Conservation (phyloP, 345 rosid species). For the Hibiscus trionum region DNA sequence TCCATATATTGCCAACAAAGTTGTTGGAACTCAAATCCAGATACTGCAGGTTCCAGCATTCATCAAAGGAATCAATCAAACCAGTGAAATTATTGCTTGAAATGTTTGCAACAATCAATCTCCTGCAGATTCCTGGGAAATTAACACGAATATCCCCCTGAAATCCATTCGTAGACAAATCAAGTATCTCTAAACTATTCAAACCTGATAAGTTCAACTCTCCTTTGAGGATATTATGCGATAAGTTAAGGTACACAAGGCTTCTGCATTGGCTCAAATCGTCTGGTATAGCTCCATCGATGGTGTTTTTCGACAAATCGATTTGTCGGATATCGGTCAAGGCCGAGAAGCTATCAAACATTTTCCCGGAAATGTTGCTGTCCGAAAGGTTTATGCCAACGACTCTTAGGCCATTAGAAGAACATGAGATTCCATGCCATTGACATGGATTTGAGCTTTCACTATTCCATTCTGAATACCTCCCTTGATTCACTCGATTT, state of each 20-base stretch:
- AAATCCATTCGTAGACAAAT: conserved; percentile 56
- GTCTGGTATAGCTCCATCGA: conserved; percentile 42
- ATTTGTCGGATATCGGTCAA: conserved; percentile 54
- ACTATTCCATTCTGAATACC: conserved; percentile 46
- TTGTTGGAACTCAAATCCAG: conserved; percentile 66
- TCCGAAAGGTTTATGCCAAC: conserved; percentile 50
- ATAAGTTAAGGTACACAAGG: conserved; percentile 58
- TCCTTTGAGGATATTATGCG: conserved; percentile 59
- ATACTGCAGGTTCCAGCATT: conserved; percentile 42
- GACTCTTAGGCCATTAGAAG: conserved; percentile 34
- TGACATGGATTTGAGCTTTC: conserved; percentile 34
- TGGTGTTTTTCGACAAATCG: conserved; percentile 65
- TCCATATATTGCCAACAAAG: conserved; percentile 55
- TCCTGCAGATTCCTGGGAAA: conserved; percentile 47
- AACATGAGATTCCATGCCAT: conserved; percentile 52
- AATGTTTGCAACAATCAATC: conserved; percentile 52
- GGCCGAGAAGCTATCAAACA: conserved; percentile 57
- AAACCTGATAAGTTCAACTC: conserved; percentile 47
- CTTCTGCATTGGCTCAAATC: conserved; percentile 56
- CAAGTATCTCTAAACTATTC: conserved; percentile 48
- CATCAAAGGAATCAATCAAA: conserved; percentile 44
- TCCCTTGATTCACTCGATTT: conserved; percentile 48
- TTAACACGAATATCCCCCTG: conserved; percentile 34
- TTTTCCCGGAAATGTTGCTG: conserved; percentile 32
- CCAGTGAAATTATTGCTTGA: conserved; percentile 60